Percentiles rank a stretch among this genome's conserved stretches.
Evolutionary conservation across 116 monocot species (phyloP).

Genomic region (Thalassia testudinum): DNA sequence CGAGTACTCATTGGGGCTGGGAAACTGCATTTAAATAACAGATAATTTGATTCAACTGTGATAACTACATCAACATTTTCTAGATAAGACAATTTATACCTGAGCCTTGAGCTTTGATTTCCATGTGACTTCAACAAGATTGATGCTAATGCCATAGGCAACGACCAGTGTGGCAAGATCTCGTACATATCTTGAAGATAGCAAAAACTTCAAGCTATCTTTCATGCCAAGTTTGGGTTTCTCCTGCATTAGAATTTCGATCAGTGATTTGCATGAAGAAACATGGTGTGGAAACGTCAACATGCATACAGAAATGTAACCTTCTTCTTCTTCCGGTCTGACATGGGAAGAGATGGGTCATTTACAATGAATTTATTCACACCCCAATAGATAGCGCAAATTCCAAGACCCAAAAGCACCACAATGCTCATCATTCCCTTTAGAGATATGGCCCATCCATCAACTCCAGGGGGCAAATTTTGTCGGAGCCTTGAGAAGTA

Average conservation of each 20-base stretch:
- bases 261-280: too few species aligned
- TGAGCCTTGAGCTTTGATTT: slow-evolving; percentile 97
- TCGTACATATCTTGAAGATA: slow-evolving; percentile 83
- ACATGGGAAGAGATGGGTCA: slow-evolving; percentile 66
- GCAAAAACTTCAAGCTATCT: slow-evolving; percentile 76
- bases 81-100: too few species aligned
- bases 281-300: too few species aligned
- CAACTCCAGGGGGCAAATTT: slow-evolving; percentile 82
- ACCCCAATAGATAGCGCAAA: slow-evolving; percentile 64
- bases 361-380: slow-evolving; percentile 77
- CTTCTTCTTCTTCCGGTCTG: slow-evolving; percentile 75
- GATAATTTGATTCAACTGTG: neutral
- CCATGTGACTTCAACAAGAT: slow-evolving; percentile 98
- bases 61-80: neutral
- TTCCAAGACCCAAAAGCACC: slow-evolving; percentile 55
- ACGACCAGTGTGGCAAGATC: slow-evolving; percentile 95
- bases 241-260: slow-evolving; percentile 47
- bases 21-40: slow-evolving; percentile 37
- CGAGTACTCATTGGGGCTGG: slow-evolving; percentile 91
- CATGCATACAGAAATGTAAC: neutral
- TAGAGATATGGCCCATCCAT: slow-evolving; percentile 90
- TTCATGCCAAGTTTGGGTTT: slow-evolving; percentile 83
- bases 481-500: slow-evolving; percentile 87
- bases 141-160: slow-evolving; percentile 97
- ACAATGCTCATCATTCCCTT: slow-evolving; percentile 99